These are phyloP conservation scores for Afroboletus lepidellus DNA, from an alignment of 1,284 basidiomycete genomes.

Conservation along the genomic window DNA sequence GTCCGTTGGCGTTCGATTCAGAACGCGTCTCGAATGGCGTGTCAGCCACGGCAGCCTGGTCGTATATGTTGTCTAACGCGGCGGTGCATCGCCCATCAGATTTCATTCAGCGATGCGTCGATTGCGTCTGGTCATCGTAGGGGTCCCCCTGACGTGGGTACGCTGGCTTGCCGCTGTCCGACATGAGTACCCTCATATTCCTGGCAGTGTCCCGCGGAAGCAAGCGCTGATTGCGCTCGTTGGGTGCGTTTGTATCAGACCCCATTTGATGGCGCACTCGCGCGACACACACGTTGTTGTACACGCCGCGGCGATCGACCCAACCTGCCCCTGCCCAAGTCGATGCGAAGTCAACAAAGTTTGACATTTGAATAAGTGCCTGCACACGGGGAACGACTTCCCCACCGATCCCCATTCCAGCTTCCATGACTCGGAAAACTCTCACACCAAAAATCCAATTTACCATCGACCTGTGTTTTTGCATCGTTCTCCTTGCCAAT, in stretches of 20 bases:
- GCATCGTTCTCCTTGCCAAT: slow-evolving; percentile 6
- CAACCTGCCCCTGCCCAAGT: not conserved
- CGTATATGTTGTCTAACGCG: no score
- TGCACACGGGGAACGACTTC: not conserved
- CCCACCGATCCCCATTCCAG: not conserved
- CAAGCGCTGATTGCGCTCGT: not conserved
- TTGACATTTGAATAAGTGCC: slow-evolving; percentile 6
- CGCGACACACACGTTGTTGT: not conserved
- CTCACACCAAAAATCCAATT: slow-evolving; percentile 3
- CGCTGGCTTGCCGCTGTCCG: not conserved
- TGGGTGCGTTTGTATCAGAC: not conserved
- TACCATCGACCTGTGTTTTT: slow-evolving; percentile 9
- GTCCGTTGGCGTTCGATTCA: not conserved
- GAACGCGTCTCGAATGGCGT: not conserved
- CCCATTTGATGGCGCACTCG: not conserved
- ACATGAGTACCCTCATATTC: not conserved
- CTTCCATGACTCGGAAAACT: not conserved
- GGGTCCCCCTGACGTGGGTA: slow-evolving; percentile 6
- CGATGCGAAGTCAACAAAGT: slow-evolving; percentile 1
- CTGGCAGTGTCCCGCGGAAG: not conserved
- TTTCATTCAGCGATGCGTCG: slow-evolving; percentile 7
- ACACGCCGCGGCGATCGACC: not conserved
- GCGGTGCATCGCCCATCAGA: no score
- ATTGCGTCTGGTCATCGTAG: not conserved
- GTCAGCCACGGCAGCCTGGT: not conserved